Evolutionary conservation across 176 grass and related monocot species (phyloP), one percentile per base, ranked within the genome.

Genomic region (Tillandsia leiboldiana): DNA sequence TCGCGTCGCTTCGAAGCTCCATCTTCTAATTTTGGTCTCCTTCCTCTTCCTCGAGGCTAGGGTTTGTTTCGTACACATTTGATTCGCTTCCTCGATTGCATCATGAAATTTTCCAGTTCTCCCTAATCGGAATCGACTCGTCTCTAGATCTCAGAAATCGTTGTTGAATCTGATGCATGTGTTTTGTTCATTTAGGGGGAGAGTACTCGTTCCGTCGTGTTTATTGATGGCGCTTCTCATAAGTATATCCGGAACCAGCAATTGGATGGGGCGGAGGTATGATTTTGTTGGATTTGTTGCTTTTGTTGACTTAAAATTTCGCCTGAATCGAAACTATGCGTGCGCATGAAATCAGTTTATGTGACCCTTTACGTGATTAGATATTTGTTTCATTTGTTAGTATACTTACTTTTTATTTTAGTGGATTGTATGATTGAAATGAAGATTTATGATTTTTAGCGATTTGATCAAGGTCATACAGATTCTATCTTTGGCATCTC

Each of bases 151-250:
- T 61, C 13, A 23, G 8, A 20, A 7, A 20, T 61, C 56, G 6
- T 61, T 61, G 56, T 9, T 15, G 10, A 67, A 67, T 67, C 65
- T 67, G 17, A 48, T 67, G 26, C 10, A 10, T 26, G 48, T 18
- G 8, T 18, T n/a, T 67, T 49, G 3, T 67, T 49, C 15, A 13
- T 67, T 9, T 33, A 67, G 65, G 65, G 29, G 3, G 65, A 49
- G 29, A 67, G 33, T 10, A 18, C 29, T n/a, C 65, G 65, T 10
- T 67, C 65, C 9, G 65, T 67, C 65, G 27, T 67, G 28, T 67
- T 67, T 48, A 33, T 67, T 2, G 65, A 67, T 67, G 65, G 65
- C 8, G 14, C 65, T 67, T 67, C 65, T 67, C 33, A 67, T n/a
- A 67, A n/a, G 10, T 67, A 49, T 49, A 67, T 67, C 33, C 65